These are phyloP conservation scores for Leccinum insigne DNA, from an alignment of 1,284 basidiomycete genomes.

Conservation along the genomic window DNA sequence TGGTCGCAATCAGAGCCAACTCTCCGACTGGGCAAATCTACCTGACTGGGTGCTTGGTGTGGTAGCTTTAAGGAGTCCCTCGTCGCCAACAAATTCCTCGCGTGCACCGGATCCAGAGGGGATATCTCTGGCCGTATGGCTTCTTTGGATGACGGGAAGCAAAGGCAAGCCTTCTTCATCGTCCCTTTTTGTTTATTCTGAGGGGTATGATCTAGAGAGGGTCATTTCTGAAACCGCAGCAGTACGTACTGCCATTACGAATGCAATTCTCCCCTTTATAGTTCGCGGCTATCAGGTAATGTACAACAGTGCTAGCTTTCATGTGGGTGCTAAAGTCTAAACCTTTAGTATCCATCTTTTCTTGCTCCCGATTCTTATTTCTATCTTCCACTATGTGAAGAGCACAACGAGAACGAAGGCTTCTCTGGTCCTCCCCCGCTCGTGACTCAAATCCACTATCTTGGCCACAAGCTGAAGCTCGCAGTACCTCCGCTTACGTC, in stretches of 20 bases:
- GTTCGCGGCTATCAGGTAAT: slow-evolving; percentile 39
- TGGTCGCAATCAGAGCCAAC: slow-evolving; percentile 60
- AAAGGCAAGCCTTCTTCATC: slow-evolving; percentile 36
- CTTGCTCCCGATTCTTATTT: slow-evolving; percentile 42
- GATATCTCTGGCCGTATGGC: slow-evolving; percentile 50
- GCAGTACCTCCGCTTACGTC: slow-evolving; percentile 39
- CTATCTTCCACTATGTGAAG: slow-evolving; percentile 36
- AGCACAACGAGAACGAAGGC: slow-evolving; percentile 20
- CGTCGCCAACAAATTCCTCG: slow-evolving; percentile 3
- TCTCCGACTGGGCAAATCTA: slow-evolving; percentile 41
- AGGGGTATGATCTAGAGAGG: slow-evolving; percentile 21
- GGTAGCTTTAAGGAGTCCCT: slow-evolving; percentile 19
- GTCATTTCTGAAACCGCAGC: slow-evolving; percentile 19
- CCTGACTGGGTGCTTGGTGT: slow-evolving; percentile 29
- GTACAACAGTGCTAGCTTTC: slow-evolving; percentile 7
- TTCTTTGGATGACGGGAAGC: slow-evolving; percentile 55
- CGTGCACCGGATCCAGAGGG: slow-evolving; percentile 34
- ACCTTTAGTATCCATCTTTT: slow-evolving; percentile 41
- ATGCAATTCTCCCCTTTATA: slow-evolving; percentile 32
- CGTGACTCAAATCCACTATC: slow-evolving; percentile 38
- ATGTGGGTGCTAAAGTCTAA: slow-evolving; percentile 4
- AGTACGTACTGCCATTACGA: slow-evolving; percentile 28
- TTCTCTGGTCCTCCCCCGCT: slow-evolving; percentile 34
- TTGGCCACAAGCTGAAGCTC: slow-evolving; percentile 39
- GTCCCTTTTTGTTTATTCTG: slow-evolving; percentile 11